Evolutionary conservation across 305 asterid genomes (phyloP), one percentile per base, ranked within the genome.

Genomic region (Striga hermonthica): DNA sequence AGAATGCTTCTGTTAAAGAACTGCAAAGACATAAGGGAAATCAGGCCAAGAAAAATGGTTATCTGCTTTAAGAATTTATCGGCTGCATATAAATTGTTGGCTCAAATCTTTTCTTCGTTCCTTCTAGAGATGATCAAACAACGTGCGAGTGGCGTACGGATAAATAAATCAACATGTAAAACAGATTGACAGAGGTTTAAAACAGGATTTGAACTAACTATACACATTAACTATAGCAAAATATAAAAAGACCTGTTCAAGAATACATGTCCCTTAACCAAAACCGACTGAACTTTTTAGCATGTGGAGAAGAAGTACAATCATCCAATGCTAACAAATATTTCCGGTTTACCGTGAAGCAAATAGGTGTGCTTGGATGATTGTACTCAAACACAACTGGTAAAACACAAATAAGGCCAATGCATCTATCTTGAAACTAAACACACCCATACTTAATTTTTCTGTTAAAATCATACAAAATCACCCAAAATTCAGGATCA

Each of bases 1-100:
- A 94, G 76, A 93, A 93, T 70, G 99, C 99, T 79, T 93, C 99
- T 60, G 96, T 93, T 71, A 90, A 85, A 40, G 99, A 94, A 79
- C 98, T 91, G 85, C 54, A 67, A 79, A 69, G 8, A 49, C 66
- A 68, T n/a, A 53, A 41, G 69, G 22, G 45, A 60, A 65, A 77
- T 65, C 60, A 84, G 76, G 75, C 64, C 31, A 50, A 66, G 44
- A 47, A 31, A 67, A 69, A 31, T 8, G 6, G 35, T 55, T 47
- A 41, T 12, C 45, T 16, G 16, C 38, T 37, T 11, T 49, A 48
- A 15, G 31, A 22, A 0, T 22, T 22, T 22, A 22, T 22, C 31
- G 31, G 31, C 31, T 22, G 31, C 2, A 22, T 0, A 22, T 22
- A 22, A 22, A 22, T 22, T 22, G 31, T 22, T 22, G 31, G 31